Evolutionary conservation across 208 protist species (phyloP), one percentile per base, ranked within the genome.

Genomic region (Trypanosoma boissoni): DNA sequence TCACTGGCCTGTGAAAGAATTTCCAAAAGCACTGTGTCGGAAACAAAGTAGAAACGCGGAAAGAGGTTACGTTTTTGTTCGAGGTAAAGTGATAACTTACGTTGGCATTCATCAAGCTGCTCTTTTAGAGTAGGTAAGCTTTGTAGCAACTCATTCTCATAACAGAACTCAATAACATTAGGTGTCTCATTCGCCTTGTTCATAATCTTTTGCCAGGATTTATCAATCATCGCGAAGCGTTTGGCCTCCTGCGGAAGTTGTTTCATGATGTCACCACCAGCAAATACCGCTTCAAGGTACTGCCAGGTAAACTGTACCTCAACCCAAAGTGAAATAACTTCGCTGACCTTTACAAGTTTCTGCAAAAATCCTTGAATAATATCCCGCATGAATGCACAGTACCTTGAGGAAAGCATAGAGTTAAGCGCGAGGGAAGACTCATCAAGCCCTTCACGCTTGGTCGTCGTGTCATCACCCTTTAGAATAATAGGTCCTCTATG

Each of bases 1-100:
- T 98, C 86, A 56, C 81, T 91, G 28, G 92, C 92, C 74, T 99
- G 96, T 29, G 90, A 98, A 14, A 99, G 77, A 74, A 99, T 98
- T 75, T 99, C 96, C 24, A 99, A 81, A 57, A 99, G 73, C 68
- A 97, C 94, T 42, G 95, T 91, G 65, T 99, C 96, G 29, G 97
- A 99, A 27, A 99, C 95, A 70, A 99, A 99, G 87, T 99, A 99
- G 87, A 99, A 99, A 37, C 98, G 92, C 21, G 98, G 97, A 83
- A 99, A 99, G 8, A 93, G 70, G 69, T 91, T 88, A 28, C 98
- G 86, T 82, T 99, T 99, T 69, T 92, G 92, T 68, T 99, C 97
- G 12, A 99, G 86, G 78, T 99, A 99, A 24, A 97, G 89, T 9
- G 92, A 92, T 16, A 99, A 83, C 62, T 98, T 94, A 45, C 97